Percentiles rank a stretch among this genome's conserved stretches.
phyloP scores from a whole-genome alignment of 208 protist genomes.

The Acanthamoeba divionensis region DNA sequence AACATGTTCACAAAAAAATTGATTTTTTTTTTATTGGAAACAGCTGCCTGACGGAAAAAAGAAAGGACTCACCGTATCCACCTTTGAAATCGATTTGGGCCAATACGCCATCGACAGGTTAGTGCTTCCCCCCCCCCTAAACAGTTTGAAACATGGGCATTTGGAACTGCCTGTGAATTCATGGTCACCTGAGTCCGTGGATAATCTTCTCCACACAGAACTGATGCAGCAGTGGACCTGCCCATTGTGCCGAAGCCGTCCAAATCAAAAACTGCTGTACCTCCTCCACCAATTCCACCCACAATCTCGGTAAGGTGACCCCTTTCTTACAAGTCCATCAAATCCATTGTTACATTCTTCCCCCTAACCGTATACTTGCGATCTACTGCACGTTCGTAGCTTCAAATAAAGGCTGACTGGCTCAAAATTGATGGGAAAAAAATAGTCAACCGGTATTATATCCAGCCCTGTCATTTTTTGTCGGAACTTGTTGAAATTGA shows the following conservation, averaged over 20 bases:
- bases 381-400: not conserved
- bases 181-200: no score
- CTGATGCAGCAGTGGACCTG: no score
- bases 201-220: no score
- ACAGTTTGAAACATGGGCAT: no score
- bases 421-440: slow-evolving; percentile 40
- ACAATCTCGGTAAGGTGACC: not conserved
- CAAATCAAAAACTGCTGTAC: not conserved
- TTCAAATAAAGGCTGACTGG: slow-evolving; percentile 40
- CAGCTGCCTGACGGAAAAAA: not conserved
- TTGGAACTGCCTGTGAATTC: no score
- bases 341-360: not conserved
- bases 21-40: no score
- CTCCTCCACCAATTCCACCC: not conserved
- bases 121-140: not conserved
- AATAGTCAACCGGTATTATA: slow-evolving; percentile 5
- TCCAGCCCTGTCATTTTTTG: no score
- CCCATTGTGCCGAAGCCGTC: no score
- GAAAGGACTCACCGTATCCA: not conserved
- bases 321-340: not conserved
- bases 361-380: not conserved
- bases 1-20: no score
- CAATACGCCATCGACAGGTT: slow-evolving; percentile 36
- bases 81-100: slow-evolving; percentile 3
- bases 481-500: no score